Evolutionary conservation across 768 basidiomycete species (phyloP), one percentile per base, ranked within the genome.

Genomic region (Nidularia pulvinata): DNA sequence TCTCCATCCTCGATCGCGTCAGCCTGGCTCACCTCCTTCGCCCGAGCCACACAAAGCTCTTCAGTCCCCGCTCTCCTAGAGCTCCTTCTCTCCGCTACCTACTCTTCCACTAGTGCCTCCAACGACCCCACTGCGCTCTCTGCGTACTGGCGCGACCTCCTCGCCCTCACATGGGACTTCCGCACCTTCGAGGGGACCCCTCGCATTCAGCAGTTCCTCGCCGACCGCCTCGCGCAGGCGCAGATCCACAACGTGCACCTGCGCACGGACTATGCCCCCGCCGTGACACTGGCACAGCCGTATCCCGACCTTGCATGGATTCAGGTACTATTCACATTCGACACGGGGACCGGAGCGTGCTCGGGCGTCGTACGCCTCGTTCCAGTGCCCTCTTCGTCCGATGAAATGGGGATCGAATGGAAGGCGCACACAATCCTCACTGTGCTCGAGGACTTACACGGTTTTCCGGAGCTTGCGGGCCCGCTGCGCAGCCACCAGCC

Each of bases 361-460:
- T 70, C 69, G 3, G 81, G 79, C 5, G 62, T 86, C 48, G 67
- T 68, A 22, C 76, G 81, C n/a, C 64, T 86, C n/a, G 76, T 84
- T 1, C 19, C 19, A 19, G 19, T 19, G 19, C 82, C 78, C 0
- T 69, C 72, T 5, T 59, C 70, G 3, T 63, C 63, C 10, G 63
- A 68, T 1, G 36, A 50, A 13, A 25, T 9, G 9, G 11, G 11
- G 22, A 13, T 49, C 22, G 65, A 65, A 30, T 87, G 85, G 85
- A 78, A 74, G 57, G 83, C 82, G 1, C 78, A 81, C 63, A 74
- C 76, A 11, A 55, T 85, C 5, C 78, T 77, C 60, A 85, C 84
- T 0, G 72, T 76, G 39, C 73, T 88, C 1, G 76, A 78, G 46
- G 64, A 68, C 3, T 69, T 88, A 57, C 72, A 76, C 36, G 71